phyloP scores from a whole-genome alignment of 1,284 basidiomycete species.

The Mycosarcoma mackinlayi region DNA sequence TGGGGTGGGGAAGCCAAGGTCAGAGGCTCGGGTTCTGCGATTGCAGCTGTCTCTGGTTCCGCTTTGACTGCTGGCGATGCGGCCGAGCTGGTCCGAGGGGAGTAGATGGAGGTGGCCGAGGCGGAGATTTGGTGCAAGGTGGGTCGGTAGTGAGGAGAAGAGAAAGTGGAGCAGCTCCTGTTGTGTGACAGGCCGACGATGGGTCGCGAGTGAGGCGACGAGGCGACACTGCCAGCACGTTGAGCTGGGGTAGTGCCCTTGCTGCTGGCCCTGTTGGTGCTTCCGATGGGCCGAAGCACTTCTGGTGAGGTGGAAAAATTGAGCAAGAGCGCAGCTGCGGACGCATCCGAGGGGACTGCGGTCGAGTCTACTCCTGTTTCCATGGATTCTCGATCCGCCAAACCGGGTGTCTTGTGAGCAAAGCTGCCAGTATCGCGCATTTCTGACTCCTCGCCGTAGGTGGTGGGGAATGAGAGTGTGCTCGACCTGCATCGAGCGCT shows the following conservation, averaged over 20 bases:
- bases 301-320: slow-evolving; percentile 54
- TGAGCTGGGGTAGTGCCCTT: neutral
- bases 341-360: slow-evolving; percentile 18
- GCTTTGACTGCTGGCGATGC: neutral
- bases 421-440: slow-evolving; percentile 11
- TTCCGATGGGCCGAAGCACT: slow-evolving; percentile 38
- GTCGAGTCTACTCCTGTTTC: neutral
- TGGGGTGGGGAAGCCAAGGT: slow-evolving; percentile 24
- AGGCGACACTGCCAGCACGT: neutral
- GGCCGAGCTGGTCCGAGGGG: neutral
- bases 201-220: slow-evolving; percentile 10
- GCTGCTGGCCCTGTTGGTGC: neutral
- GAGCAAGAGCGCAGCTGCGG: slow-evolving; percentile 43
- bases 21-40: slow-evolving; percentile 10
- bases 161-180: slow-evolving; percentile 10
- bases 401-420: slow-evolving; percentile 9
- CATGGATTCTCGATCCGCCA: slow-evolving; percentile 25
- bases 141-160: slow-evolving; percentile 27
- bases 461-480: slow-evolving; percentile 14
- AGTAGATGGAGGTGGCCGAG: neutral
- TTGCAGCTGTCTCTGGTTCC: neutral
- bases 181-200: slow-evolving; percentile 5
- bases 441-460: slow-evolving; percentile 37
- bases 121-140: neutral
- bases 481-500: slow-evolving; percentile 11